Evolutionary conservation across 176 grass and related monocot genomes (phyloP).

Genomic region (barley (Hordeum vulgare)): MorexV3_pseudomolecules_assembly NC_058521.1:434650604-434651103

Average conservation of each 20-base stretch:
- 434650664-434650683: no score
- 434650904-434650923: neutral
- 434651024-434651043: neutral
- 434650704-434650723: no score
- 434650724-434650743: no score
- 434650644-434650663: no score
- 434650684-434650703: no score
- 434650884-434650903: neutral
- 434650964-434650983: neutral
- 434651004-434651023: no score
- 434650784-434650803: no score
- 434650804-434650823: neutral
- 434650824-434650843: neutral
- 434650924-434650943: neutral
- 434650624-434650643: no score
- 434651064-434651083: neutral
- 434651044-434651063: neutral
- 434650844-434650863: neutral
- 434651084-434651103: no score
- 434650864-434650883: neutral
- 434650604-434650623: no score
- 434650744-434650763: no score
- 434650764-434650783: no score
- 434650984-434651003: neutral
- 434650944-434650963: neutral